Evolutionary conservation across 257 asterid genomes (phyloP).

Genomic region (Gentiana macrophylla): DNA sequence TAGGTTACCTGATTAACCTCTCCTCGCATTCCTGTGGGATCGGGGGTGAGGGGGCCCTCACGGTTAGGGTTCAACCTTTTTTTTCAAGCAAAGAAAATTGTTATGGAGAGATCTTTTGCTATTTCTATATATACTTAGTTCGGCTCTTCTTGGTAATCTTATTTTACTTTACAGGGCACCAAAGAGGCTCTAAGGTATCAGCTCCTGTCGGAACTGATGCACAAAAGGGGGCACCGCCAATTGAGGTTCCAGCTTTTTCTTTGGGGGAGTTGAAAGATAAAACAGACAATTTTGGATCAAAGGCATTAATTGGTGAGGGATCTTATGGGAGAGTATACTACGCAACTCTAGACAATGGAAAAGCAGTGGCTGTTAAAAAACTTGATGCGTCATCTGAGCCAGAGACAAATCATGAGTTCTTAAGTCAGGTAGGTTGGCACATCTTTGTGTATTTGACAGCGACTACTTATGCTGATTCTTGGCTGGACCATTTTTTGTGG

Average conservation of each 20-base stretch:
- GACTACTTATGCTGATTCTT: conserved; percentile 9
- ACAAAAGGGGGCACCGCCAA: conserved; percentile 59
- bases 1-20: too few species aligned
- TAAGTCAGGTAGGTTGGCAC: conserved; percentile 54
- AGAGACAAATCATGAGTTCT: conserved; percentile 75
- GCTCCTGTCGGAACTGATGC: conserved; percentile 61
- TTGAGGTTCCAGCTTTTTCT: conserved; percentile 71
- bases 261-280: conserved; percentile 74
- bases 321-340: conserved; percentile 88
- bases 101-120: too few species aligned
- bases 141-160: too few species aligned
- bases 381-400: conserved; percentile 92
- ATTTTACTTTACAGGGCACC: conserved; percentile 31
- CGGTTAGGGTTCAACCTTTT: too few species aligned
- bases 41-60: too few species aligned
- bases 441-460: conserved; percentile 9
- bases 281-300: conserved; percentile 79
- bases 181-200: conserved; percentile 47
- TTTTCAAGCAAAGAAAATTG: too few species aligned
- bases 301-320: conserved; percentile 85
- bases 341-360: conserved; percentile 54
- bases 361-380: conserved; percentile 88
- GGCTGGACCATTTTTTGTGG: conserved; percentile 4
- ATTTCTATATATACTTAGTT: too few species aligned
- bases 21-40: too few species aligned